Percentiles rank a stretch among this genome's conserved stretches.
Evolutionary conservation across 2,329 filamentous ascomycete species (phyloP).

Genomic region (Celoporthe dispersa): DNA sequence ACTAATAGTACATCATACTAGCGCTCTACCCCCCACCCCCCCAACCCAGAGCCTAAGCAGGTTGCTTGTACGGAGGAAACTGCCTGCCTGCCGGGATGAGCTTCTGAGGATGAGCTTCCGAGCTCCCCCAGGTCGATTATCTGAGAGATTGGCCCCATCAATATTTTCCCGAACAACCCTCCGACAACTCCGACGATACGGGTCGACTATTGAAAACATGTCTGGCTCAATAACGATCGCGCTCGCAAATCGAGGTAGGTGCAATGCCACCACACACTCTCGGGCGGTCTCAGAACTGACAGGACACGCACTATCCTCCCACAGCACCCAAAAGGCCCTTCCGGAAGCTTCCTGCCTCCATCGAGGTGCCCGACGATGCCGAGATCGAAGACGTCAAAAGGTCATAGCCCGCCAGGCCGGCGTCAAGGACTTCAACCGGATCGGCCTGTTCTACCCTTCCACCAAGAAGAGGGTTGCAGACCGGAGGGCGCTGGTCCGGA

Average conservation of each 20-base stretch:
- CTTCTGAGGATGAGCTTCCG: not conserved
- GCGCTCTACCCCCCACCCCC: not conserved
- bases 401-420: slow-evolving; percentile 55
- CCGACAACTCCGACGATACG: not conserved
- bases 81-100: not conserved
- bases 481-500: slow-evolving; percentile 56
- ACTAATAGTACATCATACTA: not conserved
- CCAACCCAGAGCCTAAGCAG: too few species aligned
- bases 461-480: slow-evolving; percentile 68
- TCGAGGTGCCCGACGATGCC: slow-evolving; percentile 54
- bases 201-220: slow-evolving; percentile 11
- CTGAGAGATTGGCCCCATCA: not conserved
- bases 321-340: slow-evolving; percentile 47
- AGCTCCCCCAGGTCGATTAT: too few species aligned
- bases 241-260: slow-evolving; percentile 24
- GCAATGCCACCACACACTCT: not conserved
- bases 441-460: slow-evolving; percentile 64
- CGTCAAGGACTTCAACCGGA: slow-evolving; percentile 62
- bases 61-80: too few species aligned
- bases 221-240: slow-evolving; percentile 25
- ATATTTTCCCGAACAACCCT: not conserved
- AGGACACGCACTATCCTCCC: not conserved
- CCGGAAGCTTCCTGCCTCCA: slow-evolving; percentile 54
- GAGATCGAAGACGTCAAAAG: slow-evolving; percentile 65
- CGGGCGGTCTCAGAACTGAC: not conserved